Conservation (phyloP, 148 eudicot species). For the Chenopodium quinoa region DNA sequence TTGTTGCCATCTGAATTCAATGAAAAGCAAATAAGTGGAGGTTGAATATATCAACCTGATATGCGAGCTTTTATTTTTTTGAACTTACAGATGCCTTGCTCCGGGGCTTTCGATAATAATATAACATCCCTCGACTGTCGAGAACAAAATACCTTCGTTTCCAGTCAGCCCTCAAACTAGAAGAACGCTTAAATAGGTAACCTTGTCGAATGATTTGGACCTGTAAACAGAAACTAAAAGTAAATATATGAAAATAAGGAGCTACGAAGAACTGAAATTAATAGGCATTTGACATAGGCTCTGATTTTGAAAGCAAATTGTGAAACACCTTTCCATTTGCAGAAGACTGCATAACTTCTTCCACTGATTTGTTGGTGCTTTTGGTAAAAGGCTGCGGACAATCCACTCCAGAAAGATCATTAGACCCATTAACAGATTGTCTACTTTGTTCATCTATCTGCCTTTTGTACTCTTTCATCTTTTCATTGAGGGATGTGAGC, state of each 20-base stretch:
- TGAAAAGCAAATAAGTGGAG: constrained; percentile 25
- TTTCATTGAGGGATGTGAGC: constrained; percentile 71
- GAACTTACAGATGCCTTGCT: constrained; percentile 69
- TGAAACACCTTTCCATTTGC: constrained; percentile 74
- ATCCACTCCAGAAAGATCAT: constrained; percentile 39
- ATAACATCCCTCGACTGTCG: constrained; percentile 91
- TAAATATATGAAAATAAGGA: constrained; percentile 2
- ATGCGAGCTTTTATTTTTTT: constrained; percentile 1
- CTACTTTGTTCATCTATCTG: constrained; percentile 68
- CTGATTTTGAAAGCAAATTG: constrained; percentile 9
- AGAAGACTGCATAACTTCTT: constrained; percentile 83
- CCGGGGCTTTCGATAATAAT: constrained; percentile 90
- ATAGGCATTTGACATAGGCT: constrained; percentile 7
- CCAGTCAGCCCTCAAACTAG: constrained; percentile 95
- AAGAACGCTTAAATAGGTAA: constrained; percentile 89
- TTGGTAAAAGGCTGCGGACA: constrained; percentile 44
- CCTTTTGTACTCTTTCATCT: constrained; percentile 74
- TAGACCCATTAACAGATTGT: constrained; percentile 44
- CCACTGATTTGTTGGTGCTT: constrained; percentile 64
- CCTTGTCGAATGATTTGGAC: constrained; percentile 96
- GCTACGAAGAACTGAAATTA: background rate
- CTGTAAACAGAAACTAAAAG: constrained; percentile 49
- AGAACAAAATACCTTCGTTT: constrained; percentile 95
- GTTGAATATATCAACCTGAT: constrained; percentile 10
- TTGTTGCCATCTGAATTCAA: constrained; percentile 29